A percentile compares a stretch with the other conserved stretches of the same genome.
These are phyloP conservation scores for Fusarium illudens DNA, from an alignment of 2,329 filamentous ascomycete genomes.

Conservation along the genomic window DNA sequence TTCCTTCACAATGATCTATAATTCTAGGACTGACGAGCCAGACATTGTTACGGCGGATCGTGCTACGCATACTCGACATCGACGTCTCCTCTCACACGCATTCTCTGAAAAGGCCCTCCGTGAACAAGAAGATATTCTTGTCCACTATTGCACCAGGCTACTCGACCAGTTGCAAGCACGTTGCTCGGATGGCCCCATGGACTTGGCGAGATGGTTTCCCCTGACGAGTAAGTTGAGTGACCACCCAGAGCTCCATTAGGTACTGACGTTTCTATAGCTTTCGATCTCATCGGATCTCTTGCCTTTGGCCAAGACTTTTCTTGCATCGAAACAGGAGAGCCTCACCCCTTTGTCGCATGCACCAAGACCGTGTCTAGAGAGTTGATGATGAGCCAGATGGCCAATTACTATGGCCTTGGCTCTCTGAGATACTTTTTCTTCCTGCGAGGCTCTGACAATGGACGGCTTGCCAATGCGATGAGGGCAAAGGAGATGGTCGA, in stretches of 20 bases:
- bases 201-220: conserved; percentile 29
- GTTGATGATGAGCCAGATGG: conserved; percentile 35
- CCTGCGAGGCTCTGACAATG: not conserved
- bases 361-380: conserved; percentile 26
- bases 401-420: conserved; percentile 7
- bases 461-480: conserved; percentile 21
- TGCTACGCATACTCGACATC: conserved; percentile 23
- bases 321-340: conserved; percentile 28
- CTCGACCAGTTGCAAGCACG: conserved; percentile 17
- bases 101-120: conserved; percentile 34
- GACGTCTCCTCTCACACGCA: conserved; percentile 27
- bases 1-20: not conserved
- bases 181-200: conserved; percentile 6
- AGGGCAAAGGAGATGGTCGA: conserved; percentile 31
- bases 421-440: conserved; percentile 2
- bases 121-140: conserved; percentile 28
- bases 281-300: conserved; percentile 34
- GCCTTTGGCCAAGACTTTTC: conserved; percentile 32
- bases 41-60: conserved; percentile 34
- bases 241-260: accelerated
- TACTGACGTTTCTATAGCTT: conserved; percentile 3
- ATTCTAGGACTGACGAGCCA: not conserved
- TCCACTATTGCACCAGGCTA: conserved; percentile 26
- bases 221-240: conserved; percentile 18
- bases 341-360: conserved; percentile 33